phyloP scores from a whole-genome alignment of 495 filamentous ascomycete genomes.

The Cairneyella variabilis region DNA sequence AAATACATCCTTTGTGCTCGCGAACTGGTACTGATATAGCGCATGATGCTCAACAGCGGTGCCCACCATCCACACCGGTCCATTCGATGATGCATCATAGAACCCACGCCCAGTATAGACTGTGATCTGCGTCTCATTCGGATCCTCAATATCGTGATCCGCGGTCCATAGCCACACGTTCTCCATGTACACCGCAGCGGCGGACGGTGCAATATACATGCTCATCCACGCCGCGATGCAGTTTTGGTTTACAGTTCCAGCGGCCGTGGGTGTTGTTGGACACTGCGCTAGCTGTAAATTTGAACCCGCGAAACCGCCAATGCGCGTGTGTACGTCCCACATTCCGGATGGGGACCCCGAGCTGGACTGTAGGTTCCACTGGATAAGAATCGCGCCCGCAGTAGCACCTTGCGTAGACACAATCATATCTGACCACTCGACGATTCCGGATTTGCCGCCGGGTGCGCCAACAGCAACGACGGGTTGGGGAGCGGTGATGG shows the following conservation, averaged over 20 bases:
- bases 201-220: constrained; percentile 59
- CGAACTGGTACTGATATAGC: constrained; percentile 80
- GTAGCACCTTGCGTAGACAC: constrained; percentile 43
- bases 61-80: constrained; percentile 53
- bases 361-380: constrained; percentile 18
- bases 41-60: constrained; percentile 74
- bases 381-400: constrained; percentile 66
- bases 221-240: constrained; percentile 68
- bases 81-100: constrained; percentile 54
- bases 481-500: constrained; percentile 33
- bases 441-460: constrained; percentile 17
- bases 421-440: constrained; percentile 22
- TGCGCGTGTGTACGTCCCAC: constrained; percentile 67
- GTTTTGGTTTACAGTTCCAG: neutral
- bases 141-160: constrained; percentile 70
- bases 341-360: constrained; percentile 45
- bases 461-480: constrained; percentile 28
- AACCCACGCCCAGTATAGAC: constrained; percentile 68
- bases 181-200: constrained; percentile 56
- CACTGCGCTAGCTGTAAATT: constrained; percentile 61
- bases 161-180: constrained; percentile 70
- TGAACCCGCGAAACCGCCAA: constrained; percentile 67
- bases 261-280: constrained; percentile 32
- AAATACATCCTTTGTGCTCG: constrained; percentile 63
- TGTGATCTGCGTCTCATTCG: constrained; percentile 55